A percentile compares a stretch with the other conserved stretches of the same genome.
These are phyloP conservation scores for Boletus rubropictus DNA, from an alignment of 768 basidiomycete genomes.

Conservation along the genomic window DNA sequence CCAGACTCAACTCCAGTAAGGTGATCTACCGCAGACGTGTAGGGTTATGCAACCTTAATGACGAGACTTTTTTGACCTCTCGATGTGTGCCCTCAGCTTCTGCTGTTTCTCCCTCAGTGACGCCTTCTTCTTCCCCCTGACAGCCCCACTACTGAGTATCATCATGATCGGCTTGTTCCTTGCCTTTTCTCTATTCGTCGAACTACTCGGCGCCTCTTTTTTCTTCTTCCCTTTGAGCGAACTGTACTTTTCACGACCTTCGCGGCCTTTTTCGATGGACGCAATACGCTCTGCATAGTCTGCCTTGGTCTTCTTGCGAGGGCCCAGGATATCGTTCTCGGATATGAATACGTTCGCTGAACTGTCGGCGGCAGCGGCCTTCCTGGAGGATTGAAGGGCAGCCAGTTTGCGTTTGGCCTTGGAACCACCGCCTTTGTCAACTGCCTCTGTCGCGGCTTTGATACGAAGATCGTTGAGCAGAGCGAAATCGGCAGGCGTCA, in stretches of 20 bases:
- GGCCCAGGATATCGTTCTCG: conserved; percentile 89
- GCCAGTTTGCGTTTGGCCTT: conserved; percentile 88
- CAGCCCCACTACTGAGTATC: conserved; percentile 71
- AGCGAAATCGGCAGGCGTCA: conserved; percentile 95
- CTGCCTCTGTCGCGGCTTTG: conserved; percentile 66
- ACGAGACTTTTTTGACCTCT: conserved; percentile 52
- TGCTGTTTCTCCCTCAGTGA: conserved; percentile 78
- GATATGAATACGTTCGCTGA: conserved; percentile 59
- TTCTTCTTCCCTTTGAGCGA: conserved; percentile 89
- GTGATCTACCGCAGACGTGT: background rate
- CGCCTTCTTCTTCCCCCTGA: conserved; percentile 79
- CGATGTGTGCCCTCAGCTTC: conserved; percentile 70
- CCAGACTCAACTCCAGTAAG: background rate
- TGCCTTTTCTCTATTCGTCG: conserved; percentile 88
- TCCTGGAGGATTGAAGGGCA: conserved; percentile 66
- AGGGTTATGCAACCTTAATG: conserved; percentile 15
- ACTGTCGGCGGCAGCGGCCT: conserved; percentile 42
- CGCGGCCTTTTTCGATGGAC: conserved; percentile 85
- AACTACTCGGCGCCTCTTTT: conserved; percentile 74
- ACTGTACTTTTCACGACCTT: conserved; percentile 91
- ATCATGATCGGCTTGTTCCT: conserved; percentile 96
- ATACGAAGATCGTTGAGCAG: conserved; percentile 83
- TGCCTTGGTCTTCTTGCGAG: conserved; percentile 87
- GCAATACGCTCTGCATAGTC: conserved; percentile 93
- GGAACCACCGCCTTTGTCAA: conserved; percentile 63